Evolutionary conservation across 2,329 filamentous ascomycete genomes (phyloP).

Genomic region (Pseudogymnoascus sp.): DNA sequence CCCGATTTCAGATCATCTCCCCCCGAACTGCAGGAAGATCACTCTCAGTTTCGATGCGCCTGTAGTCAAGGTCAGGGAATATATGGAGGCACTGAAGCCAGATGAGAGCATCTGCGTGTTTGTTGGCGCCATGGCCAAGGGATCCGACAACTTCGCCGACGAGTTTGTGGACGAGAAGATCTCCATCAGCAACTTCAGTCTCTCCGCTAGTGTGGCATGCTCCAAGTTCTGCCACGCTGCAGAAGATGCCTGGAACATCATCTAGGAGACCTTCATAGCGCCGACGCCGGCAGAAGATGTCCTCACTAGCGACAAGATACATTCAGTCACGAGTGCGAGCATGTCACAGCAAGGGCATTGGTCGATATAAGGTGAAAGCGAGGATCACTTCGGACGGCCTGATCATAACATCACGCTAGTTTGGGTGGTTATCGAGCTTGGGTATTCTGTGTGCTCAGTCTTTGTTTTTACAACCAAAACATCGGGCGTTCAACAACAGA

Average conservation of each 20-base stretch:
- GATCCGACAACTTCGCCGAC: conserved; percentile 90
- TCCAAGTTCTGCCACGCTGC: conserved; percentile 99
- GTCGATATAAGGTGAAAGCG: conserved; percentile 31
- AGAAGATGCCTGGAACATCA: conserved; percentile 90
- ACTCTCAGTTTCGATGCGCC: conserved; percentile 91
- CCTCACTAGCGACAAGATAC: conserved; percentile 5
- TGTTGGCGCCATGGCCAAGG: conserved; percentile 97
- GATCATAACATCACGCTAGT: conserved; percentile 67
- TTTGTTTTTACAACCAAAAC: conserved; percentile 82
- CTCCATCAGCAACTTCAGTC: conserved; percentile 94
- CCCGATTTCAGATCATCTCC: conserved; percentile 92
- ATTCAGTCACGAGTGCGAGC: neutral
- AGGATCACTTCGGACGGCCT: conserved; percentile 34
- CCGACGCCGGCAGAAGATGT: conserved; percentile 7
- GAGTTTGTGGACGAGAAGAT: conserved; percentile 93
- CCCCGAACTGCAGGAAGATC: conserved; percentile 94
- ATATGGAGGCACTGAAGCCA: conserved; percentile 68
- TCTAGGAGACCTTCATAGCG: conserved; percentile 45
- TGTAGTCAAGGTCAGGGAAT: conserved; percentile 81
- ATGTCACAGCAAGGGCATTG: conserved; percentile 16
- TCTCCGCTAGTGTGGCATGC: conserved; percentile 95
- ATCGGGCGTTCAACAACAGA: conserved; percentile 69
- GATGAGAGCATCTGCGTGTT: conserved; percentile 97
- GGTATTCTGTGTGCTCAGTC: conserved; percentile 61
- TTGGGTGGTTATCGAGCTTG: conserved; percentile 44